Conservation (phyloP, 805 yeast genomes). For the Phaffomyces opuntiae region DNA sequence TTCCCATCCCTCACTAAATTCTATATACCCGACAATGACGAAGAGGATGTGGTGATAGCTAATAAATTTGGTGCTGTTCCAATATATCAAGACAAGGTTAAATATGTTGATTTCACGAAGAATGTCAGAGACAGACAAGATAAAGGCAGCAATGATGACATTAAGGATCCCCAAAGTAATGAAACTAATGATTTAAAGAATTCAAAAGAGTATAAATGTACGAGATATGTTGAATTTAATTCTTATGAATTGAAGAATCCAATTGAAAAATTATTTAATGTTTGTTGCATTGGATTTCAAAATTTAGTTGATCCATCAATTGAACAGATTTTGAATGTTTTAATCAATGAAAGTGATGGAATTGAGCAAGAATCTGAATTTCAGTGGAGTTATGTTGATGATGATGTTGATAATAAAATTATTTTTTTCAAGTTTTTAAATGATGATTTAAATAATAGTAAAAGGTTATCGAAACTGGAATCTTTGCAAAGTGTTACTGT, state of each 20-base stretch:
- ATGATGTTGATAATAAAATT: constrained; percentile 28
- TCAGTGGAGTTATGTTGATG: constrained; percentile 30
- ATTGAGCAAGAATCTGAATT: constrained; percentile 9
- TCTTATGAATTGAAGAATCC: constrained; percentile 28
- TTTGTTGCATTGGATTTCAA: constrained; percentile 30
- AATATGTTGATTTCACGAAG: constrained; percentile 4
- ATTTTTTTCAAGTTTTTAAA: constrained; percentile 28
- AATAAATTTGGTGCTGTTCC: constrained; percentile 18
- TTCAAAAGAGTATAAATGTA: constrained; percentile 4
- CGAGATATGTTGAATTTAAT: constrained; percentile 20
- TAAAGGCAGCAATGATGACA: background rate
- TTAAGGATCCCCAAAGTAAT: background rate
- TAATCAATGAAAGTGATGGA: constrained; percentile 10
- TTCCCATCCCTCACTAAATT: background rate
- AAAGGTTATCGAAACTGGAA: background rate
- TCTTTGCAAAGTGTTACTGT: background rate
- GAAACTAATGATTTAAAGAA: background rate
- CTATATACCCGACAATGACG: background rate
- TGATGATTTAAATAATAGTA: background rate
- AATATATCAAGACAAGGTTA: constrained; percentile 8
- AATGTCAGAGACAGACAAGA: background rate
- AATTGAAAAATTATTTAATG: constrained; percentile 29
- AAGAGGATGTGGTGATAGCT: constrained; percentile 4
- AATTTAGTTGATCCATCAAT: constrained; percentile 24
- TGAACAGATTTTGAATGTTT: constrained; percentile 27